Percentiles rank a stretch among this genome's conserved stretches.
phyloP scores from a whole-genome alignment of 2,329 filamentous ascomycete genomes.

The Iodosphaeria phyllophila region DNA sequence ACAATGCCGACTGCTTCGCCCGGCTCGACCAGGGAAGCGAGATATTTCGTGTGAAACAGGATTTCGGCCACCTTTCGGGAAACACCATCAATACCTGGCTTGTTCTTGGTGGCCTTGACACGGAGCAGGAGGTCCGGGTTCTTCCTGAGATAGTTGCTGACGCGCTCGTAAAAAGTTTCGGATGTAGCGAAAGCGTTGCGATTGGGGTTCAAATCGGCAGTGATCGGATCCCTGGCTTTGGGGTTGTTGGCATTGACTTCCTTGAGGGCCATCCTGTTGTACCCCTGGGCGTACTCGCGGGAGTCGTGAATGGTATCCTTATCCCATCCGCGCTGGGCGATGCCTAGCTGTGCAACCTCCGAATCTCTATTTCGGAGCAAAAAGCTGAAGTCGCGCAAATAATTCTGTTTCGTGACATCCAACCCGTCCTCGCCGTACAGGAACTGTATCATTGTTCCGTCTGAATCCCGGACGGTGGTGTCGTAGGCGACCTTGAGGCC shows the following conservation, averaged over 20 bases:
- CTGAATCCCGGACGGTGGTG: conserved; percentile 80
- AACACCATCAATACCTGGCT: conserved; percentile 9
- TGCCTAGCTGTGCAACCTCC: conserved; percentile 57
- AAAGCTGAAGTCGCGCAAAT: conserved; percentile 80
- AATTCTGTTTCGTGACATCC: conserved; percentile 86
- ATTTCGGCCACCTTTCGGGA: conserved; percentile 57
- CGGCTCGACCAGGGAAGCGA: conserved; percentile 79
- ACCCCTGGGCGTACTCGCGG: conserved; percentile 46
- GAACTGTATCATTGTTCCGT: conserved; percentile 87
- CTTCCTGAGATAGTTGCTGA: conserved; percentile 59
- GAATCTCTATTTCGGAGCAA: conserved; percentile 72
- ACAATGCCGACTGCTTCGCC: conserved; percentile 95
- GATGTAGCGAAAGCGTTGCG: conserved; percentile 73
- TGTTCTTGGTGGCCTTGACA: conserved; percentile 23
- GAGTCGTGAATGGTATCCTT: conserved; percentile 26
- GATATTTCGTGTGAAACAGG: conserved; percentile 79
- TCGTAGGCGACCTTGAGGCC: conserved; percentile 86
- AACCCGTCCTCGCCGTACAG: conserved; percentile 92
- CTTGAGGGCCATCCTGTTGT: conserved; percentile 69
- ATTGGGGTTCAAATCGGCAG: conserved; percentile 54
- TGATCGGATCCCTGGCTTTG: conserved; percentile 56
- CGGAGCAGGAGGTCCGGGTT: conserved; percentile 48
- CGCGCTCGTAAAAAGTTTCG: conserved; percentile 59
- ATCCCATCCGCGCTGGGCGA: conserved; percentile 27
- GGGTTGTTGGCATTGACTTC: conserved; percentile 36